Evolutionary conservation across 768 basidiomycete genomes (phyloP).

Genomic region (Pleurotus salmoneostramineus): DNA sequence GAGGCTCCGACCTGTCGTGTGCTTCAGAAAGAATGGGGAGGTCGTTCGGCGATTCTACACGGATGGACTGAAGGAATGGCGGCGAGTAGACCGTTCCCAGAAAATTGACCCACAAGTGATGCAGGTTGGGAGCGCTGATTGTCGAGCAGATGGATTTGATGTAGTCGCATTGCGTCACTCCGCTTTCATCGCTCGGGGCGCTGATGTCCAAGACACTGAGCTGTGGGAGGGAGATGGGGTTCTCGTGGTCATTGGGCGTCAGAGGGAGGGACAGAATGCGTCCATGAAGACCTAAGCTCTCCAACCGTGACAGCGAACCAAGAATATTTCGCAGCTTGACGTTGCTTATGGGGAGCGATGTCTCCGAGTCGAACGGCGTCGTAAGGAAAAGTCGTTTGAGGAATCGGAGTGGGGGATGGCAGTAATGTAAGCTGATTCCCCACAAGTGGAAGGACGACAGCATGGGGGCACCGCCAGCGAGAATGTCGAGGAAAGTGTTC

Average conservation of each 20-base stretch:
- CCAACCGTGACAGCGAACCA: background rate
- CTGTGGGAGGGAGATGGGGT: background rate
- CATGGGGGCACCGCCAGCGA: background rate
- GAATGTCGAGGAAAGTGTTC: background rate
- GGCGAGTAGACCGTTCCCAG: background rate
- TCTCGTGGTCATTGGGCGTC: background rate
- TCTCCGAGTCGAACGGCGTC: background rate
- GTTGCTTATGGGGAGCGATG: background rate
- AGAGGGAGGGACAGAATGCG: background rate
- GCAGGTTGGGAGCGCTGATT: background rate
- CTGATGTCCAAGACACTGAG: background rate
- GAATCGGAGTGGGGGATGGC: background rate
- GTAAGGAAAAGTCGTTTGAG: background rate
- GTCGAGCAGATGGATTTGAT: slow-evolving; percentile 1
- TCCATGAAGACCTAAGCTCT: background rate
- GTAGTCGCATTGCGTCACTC: background rate
- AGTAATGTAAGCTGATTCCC: background rate
- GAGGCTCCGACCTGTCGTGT: background rate
- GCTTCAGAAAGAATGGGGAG: background rate
- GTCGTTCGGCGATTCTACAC: background rate
- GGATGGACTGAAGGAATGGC: background rate
- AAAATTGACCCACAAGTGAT: background rate
- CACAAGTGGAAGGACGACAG: background rate
- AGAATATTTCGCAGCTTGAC: background rate
- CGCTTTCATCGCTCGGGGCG: background rate